These are phyloP conservation scores for Trichosporon faecale DNA, from an alignment of 1,284 basidiomycete genomes.

Conservation along the genomic window DNA sequence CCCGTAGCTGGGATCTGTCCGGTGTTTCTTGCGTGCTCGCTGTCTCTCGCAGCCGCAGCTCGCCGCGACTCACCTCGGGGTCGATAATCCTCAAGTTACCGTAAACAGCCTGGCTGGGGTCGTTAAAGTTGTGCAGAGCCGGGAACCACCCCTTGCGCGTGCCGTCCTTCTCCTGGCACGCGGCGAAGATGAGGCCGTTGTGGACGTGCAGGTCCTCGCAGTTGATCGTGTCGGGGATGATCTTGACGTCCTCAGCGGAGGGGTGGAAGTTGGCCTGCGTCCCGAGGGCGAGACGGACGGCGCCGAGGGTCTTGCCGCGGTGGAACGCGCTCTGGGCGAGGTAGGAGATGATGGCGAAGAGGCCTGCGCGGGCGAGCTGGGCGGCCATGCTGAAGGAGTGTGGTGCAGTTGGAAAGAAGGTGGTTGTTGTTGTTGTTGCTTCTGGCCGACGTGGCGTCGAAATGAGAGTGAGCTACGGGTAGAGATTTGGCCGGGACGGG, in stretches of 20 bases:
- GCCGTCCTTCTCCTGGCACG: slow-evolving; percentile 17
- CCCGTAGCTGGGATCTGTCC: too few relatives aligned
- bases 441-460: background rate
- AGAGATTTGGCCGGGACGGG: background rate
- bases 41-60: background rate
- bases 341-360: slow-evolving; percentile 12
- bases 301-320: slow-evolving; percentile 19
- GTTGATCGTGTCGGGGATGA: slow-evolving; percentile 21
- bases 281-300: slow-evolving; percentile 15
- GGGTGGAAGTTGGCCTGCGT: background rate
- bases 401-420: background rate
- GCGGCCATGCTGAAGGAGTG: slow-evolving; percentile 12
- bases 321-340: slow-evolving; percentile 15
- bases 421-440: background rate
- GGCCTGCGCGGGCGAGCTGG: background rate
- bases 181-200: slow-evolving; percentile 19
- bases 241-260: background rate
- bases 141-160: slow-evolving; percentile 42
- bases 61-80: slow-evolving; percentile 28
- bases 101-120: slow-evolving; percentile 14
- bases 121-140: slow-evolving; percentile 23
- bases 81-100: slow-evolving; percentile 32
- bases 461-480: background rate
- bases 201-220: slow-evolving; percentile 22
- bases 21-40: too few relatives aligned